phyloP scores from a whole-genome alignment of 768 basidiomycete genomes.

The Pleurotus sapidus region DNA sequence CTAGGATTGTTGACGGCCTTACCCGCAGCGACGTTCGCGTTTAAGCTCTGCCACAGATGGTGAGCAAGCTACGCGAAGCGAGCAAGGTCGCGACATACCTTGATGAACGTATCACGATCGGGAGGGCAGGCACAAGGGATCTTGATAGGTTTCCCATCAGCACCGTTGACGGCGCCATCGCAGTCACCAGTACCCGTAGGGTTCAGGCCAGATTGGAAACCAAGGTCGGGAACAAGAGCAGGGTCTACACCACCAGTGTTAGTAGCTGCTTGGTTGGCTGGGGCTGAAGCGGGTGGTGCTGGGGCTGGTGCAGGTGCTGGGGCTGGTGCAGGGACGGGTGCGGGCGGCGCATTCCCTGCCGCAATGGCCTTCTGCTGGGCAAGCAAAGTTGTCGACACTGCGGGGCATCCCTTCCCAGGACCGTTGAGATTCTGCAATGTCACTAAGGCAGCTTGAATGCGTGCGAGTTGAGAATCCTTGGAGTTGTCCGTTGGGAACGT shows the following conservation, averaged over 20 bases:
- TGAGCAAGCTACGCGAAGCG: background rate
- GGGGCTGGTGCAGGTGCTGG: constrained; percentile 25
- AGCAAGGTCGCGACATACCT: constrained; percentile 20
- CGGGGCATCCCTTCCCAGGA: constrained; percentile 66
- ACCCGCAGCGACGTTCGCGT: constrained; percentile 58
- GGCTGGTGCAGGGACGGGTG: constrained; percentile 19
- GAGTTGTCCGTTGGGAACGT: constrained; percentile 64
- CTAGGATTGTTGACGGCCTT: constrained; percentile 64
- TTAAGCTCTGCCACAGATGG: constrained; percentile 31
- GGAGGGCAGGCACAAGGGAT: constrained; percentile 70
- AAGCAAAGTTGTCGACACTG: constrained; percentile 58
- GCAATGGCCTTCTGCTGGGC: constrained; percentile 37
- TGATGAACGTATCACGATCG: constrained; percentile 45
- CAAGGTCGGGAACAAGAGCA: constrained; percentile 59
- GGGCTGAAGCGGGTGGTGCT: constrained; percentile 12
- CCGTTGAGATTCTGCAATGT: constrained; percentile 76
- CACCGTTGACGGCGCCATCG: constrained; percentile 57
- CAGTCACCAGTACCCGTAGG: constrained; percentile 57
- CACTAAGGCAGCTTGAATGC: constrained; percentile 56
- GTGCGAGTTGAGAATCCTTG: constrained; percentile 46
- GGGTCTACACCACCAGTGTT: constrained; percentile 34
- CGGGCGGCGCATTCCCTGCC: constrained; percentile 21
- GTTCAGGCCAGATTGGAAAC: constrained; percentile 51
- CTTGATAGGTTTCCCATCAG: constrained; percentile 49
- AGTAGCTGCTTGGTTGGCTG: constrained; percentile 19